These are phyloP conservation scores for Auricularia auricula-judae DNA, from an alignment of 768 basidiomycete species.

Conservation along the genomic window DNA sequence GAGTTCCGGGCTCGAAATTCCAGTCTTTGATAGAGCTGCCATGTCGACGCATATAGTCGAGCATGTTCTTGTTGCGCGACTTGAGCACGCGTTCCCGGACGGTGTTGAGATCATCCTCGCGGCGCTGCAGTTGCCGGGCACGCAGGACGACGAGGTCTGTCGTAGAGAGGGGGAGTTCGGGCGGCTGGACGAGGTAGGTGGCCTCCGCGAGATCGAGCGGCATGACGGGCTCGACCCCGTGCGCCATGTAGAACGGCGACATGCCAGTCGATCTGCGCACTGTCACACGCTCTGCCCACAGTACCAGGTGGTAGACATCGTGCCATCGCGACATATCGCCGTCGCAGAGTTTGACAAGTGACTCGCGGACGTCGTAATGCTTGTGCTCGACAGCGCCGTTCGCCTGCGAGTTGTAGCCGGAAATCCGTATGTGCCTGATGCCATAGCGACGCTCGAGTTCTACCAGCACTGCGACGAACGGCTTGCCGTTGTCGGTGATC, in stretches of 20 bases:
- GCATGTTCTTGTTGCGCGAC: not conserved
- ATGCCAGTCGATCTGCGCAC: slow-evolving; percentile 17
- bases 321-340: slow-evolving; percentile 10
- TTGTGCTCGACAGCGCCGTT: slow-evolving; percentile 25
- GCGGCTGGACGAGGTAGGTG: slow-evolving; percentile 7
- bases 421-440: slow-evolving; percentile 22
- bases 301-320: slow-evolving; percentile 11
- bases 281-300: slow-evolving; percentile 30
- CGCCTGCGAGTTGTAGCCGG: slow-evolving; percentile 29
- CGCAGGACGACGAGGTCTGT: slow-evolving; percentile 8
- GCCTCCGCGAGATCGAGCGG: slow-evolving; percentile 14
- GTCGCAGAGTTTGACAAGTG: slow-evolving; percentile 20
- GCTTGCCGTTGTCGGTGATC: slow-evolving; percentile 13
- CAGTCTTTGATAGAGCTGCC: not conserved
- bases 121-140: slow-evolving; percentile 7
- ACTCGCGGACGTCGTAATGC: slow-evolving; percentile 19
- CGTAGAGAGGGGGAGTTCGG: not conserved
- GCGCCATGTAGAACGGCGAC: slow-evolving; percentile 14
- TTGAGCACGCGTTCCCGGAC: slow-evolving; percentile 3
- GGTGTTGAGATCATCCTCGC: not conserved
- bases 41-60: not conserved
- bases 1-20: not conserved
- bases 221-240: slow-evolving; percentile 12
- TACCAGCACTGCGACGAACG: slow-evolving; percentile 5
- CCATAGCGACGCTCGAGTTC: slow-evolving; percentile 4